Conservation (phyloP, 2,329 filamentous ascomycete genomes). For the Coniochaeta ligniaria region DNA sequence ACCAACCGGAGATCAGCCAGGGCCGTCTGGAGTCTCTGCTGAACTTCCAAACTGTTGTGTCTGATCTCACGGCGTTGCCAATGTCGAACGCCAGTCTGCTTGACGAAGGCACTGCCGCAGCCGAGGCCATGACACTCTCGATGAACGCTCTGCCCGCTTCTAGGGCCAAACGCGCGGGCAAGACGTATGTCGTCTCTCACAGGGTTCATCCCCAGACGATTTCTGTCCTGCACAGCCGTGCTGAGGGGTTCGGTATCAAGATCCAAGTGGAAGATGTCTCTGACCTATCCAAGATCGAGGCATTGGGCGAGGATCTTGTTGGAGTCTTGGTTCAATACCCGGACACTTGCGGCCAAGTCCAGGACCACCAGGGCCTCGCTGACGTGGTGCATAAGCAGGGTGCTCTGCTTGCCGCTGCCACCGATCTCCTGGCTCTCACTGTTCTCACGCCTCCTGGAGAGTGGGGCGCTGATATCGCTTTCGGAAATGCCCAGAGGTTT, state of each 20-base stretch:
- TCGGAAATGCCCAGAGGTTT: slow-evolving; percentile 85
- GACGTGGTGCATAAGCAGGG: slow-evolving; percentile 71
- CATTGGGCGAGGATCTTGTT: slow-evolving; percentile 72
- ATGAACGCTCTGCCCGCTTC: slow-evolving; percentile 66
- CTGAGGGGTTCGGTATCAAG: slow-evolving; percentile 84
- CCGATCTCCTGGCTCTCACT: slow-evolving; percentile 82
- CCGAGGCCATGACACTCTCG: slow-evolving; percentile 93
- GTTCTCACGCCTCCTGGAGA: slow-evolving; percentile 84
- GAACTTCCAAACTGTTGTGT: slow-evolving; percentile 92
- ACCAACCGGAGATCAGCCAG: slow-evolving; percentile 96
- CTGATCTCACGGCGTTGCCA: slow-evolving; percentile 77
- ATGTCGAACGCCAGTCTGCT: slow-evolving; percentile 88
- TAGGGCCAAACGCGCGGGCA: slow-evolving; percentile 66
- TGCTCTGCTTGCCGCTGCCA: slow-evolving; percentile 78
- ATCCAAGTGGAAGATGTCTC: slow-evolving; percentile 64
- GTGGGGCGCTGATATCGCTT: slow-evolving; percentile 91
- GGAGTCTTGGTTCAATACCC: slow-evolving; percentile 95
- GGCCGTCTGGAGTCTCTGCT: slow-evolving; percentile 84
- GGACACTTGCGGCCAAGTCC: slow-evolving; percentile 75
- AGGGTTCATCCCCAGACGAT: slow-evolving; percentile 81
- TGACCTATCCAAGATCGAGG: slow-evolving; percentile 55
- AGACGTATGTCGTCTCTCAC: slow-evolving; percentile 78
- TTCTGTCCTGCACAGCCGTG: slow-evolving; percentile 74
- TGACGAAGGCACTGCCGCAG: slow-evolving; percentile 86
- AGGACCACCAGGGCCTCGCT: slow-evolving; percentile 67